phyloP scores from a whole-genome alignment of 208 protist genomes.

The Angomonas deanei region DNA sequence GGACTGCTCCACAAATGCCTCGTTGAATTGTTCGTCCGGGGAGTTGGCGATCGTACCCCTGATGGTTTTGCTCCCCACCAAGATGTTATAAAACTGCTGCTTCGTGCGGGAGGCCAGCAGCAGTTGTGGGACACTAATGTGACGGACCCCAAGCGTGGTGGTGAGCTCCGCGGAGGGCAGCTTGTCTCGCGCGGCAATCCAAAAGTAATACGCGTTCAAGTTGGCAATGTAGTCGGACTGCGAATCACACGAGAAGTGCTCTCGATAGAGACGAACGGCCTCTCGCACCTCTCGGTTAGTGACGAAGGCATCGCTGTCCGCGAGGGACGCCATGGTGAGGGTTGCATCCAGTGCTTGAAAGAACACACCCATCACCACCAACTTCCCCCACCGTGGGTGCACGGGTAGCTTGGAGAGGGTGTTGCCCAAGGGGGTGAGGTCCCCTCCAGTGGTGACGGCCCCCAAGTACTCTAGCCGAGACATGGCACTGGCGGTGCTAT shows the following conservation, averaged over 20 bases:
- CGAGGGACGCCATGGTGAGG: slow-evolving; percentile 89
- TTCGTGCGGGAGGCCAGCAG: slow-evolving; percentile 56
- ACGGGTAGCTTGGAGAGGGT: slow-evolving; percentile 78
- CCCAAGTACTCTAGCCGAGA: slow-evolving; percentile 68
- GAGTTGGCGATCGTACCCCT: neutral
- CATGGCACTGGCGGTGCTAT: slow-evolving; percentile 57
- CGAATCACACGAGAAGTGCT: slow-evolving; percentile 68
- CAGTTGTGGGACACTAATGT: slow-evolving; percentile 59
- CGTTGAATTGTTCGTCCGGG: slow-evolving; percentile 6
- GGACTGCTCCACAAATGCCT: slow-evolving; percentile 56
- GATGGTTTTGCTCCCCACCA: slow-evolving; percentile 48
- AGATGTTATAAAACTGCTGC: slow-evolving; percentile 65
- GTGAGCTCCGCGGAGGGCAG: slow-evolving; percentile 33
- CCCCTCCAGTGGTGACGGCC: slow-evolving; percentile 61
- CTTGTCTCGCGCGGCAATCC: slow-evolving; percentile 41
- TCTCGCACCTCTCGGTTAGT: slow-evolving; percentile 40
- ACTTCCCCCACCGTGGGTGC: slow-evolving; percentile 78
- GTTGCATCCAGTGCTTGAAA: slow-evolving; percentile 91
- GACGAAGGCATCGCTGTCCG: slow-evolving; percentile 46
- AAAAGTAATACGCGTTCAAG: slow-evolving; percentile 90
- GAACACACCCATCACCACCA: slow-evolving; percentile 88
- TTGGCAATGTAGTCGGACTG: slow-evolving; percentile 79
- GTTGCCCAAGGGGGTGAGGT: slow-evolving; percentile 84
- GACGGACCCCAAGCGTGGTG: slow-evolving; percentile 35
- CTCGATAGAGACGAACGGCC: slow-evolving; percentile 57